Evolutionary conservation across 352 stramenopile genomes (phyloP).

Genomic region (Phytophthora tentaculata): DNA sequence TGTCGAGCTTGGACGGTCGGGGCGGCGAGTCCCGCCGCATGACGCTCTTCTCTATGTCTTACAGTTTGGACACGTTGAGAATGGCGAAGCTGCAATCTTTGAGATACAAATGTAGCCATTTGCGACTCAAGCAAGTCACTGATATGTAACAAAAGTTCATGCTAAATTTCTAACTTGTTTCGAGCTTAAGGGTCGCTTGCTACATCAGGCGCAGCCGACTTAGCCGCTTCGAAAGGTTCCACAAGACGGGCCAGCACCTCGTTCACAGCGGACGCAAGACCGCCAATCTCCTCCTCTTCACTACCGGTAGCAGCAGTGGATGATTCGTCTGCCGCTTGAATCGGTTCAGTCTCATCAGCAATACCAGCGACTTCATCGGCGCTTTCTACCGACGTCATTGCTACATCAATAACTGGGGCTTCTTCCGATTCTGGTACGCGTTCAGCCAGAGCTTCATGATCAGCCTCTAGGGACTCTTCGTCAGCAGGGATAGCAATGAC

Average conservation of each 20-base stretch:
- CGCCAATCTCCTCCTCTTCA: constrained; percentile 13
- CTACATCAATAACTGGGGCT: neutral
- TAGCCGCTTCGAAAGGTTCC: constrained; percentile 33
- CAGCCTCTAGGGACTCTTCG: constrained; percentile 8
- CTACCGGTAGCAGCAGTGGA: constrained; percentile 5
- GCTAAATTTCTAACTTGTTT: neutral
- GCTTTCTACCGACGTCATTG: neutral
- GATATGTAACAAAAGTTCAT: too few species aligned
- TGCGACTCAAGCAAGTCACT: constrained; percentile 14
- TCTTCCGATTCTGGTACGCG: constrained; percentile 4
- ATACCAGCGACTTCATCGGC: constrained; percentile 5
- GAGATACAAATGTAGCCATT: constrained; percentile 8
- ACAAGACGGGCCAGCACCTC: constrained; percentile 39
- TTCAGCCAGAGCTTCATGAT: neutral
- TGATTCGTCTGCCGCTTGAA: constrained; percentile 6
- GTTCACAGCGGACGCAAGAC: constrained; percentile 34
- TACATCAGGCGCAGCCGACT: constrained; percentile 16
- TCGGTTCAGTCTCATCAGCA: constrained; percentile 2
- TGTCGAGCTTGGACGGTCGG: constrained; percentile 10
- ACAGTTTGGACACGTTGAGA: constrained; percentile 1
- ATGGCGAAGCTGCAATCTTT: constrained; percentile 17
- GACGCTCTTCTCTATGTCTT: constrained; percentile 14
- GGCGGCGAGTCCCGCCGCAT: neutral
- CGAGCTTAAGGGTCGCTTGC: constrained; percentile 17
- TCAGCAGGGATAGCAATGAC: neutral